These are phyloP conservation scores for Poteriospumella lacustris DNA, from an alignment of 108 stramenopile genomes.

Conservation along the genomic window DNA sequence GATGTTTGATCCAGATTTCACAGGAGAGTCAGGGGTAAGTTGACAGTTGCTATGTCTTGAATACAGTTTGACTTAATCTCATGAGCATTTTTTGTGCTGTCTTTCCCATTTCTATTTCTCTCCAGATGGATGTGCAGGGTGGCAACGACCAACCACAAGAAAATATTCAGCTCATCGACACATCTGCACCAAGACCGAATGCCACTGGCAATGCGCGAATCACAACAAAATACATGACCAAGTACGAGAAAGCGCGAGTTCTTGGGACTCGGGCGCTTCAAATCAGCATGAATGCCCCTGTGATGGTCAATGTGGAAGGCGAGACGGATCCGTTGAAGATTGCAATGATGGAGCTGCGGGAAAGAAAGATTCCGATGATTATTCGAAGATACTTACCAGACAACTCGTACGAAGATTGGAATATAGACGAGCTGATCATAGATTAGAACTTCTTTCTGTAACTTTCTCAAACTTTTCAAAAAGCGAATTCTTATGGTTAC, in stretches of 20 bases:
- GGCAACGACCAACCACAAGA: too few species aligned
- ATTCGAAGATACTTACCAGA: conserved; percentile 94
- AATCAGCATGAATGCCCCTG: conserved; percentile 92
- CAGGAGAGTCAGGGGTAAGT: too few species aligned
- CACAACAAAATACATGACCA: conserved; percentile 93
- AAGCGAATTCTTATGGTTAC: too few species aligned
- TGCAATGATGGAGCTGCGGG: conserved; percentile 94
- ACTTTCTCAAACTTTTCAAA: too few species aligned
- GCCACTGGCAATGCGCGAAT: conserved; percentile 26
- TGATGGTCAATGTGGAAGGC: conserved; percentile 89
- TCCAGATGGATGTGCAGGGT: too few species aligned
- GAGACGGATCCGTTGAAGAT: conserved; percentile 97
- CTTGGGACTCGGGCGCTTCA: conserved; percentile 95
- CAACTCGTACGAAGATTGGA: conserved; percentile 96
- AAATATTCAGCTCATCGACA: too few species aligned
- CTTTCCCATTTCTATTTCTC: too few species aligned
- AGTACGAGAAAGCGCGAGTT: conserved; percentile 96
- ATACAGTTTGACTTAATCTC: too few species aligned
- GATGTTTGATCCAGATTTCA: too few species aligned
- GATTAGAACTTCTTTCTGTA: conserved; percentile 53
- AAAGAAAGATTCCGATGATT: conserved; percentile 95
- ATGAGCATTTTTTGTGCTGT: too few species aligned
- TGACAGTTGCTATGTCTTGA: too few species aligned
- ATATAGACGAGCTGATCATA: conserved; percentile 87
- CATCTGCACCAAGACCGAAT: too few species aligned